Evolutionary conservation across 73 alveolate genomes (phyloP), one percentile per base, ranked within the genome.

Genomic region (Symbiodinium pilosum): DNA sequence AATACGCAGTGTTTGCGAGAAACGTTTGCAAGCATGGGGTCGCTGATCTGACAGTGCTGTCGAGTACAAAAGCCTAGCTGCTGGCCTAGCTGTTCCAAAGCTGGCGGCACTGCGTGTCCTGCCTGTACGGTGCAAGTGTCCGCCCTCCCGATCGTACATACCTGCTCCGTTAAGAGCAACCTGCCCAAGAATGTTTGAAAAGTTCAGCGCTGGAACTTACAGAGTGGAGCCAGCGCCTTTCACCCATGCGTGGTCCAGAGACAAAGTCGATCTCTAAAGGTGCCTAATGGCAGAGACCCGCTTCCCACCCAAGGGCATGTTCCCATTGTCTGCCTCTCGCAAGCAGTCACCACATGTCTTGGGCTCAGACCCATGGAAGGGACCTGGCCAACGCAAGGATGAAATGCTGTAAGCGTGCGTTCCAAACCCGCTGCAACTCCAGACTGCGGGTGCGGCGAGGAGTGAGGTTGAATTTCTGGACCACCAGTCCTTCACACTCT

Each of bases 191-290:
- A 59, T 7, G 38, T 14, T 38, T 2, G 56, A 47, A 5, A 30
- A 24, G 18, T 3, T n/a, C 85, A n/a, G 21, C 43, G n/a, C 3
- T n/a, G 41, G 3, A 7, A 16, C 18, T 28, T 28, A 24, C 43
- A 12, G 8, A 6, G 12, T 71, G 3, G 85, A n/a, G 44, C 41
- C 41, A 16, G 75, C n/a, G 42, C 98, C 92, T 92, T 77, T 92
- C 92, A 2, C 98, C 98, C 98, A 92, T 92, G 16, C 92, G 42
- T 36, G 98, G 98, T 24, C 98, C 98, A 0, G 98, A 92, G 11
- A 92, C 92, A 51, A 92, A 92, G 84, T 92, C 98, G 14, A 92
- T 52, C 84, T 92, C 98, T 84, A 92, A 3, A 3, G 98, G 92
- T 8, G 98, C 84, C 98, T 71, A 28, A 40, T 81, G 28, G 3